These are phyloP conservation scores for Turnera subulata DNA, from an alignment of 345 rosid genomes.

Conservation along the genomic window DNA sequence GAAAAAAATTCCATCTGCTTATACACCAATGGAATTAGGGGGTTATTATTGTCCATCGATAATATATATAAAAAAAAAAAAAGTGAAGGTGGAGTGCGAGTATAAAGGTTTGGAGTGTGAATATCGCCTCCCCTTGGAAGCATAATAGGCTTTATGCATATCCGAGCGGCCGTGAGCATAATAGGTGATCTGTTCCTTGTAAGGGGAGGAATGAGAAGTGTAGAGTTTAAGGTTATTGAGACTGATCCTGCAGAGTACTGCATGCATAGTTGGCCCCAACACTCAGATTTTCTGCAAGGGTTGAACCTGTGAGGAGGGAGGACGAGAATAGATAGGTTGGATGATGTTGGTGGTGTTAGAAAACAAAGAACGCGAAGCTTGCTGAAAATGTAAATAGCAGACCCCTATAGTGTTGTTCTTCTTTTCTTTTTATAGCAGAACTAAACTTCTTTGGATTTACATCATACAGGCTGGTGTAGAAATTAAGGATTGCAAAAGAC, in stretches of 20 bases:
- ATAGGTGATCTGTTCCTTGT: conserved; percentile 87
- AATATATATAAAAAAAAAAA: too few species aligned
- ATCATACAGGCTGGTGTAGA: conserved; percentile 11
- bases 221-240: conserved; percentile 78
- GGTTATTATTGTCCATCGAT: too few species aligned
- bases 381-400: conserved; percentile 14
- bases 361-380: conserved; percentile 47
- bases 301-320: conserved; percentile 74
- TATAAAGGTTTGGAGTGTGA: too few species aligned
- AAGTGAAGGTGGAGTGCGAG: too few species aligned
- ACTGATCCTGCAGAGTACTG: conserved; percentile 85
- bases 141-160: too few species aligned
- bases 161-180: too few species aligned
- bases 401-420: neutral
- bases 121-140: too few species aligned
- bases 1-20: too few species aligned
- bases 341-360: conserved; percentile 94
- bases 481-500: conserved; percentile 18
- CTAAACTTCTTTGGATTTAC: neutral
- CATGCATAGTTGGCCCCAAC: conserved; percentile 83
- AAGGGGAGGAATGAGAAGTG: conserved; percentile 93
- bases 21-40: too few species aligned
- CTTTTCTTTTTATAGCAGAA: too few species aligned
- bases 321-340: conserved; percentile 87
- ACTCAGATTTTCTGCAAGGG: conserved; percentile 93